Evolutionary conservation across 768 basidiomycete species (phyloP).

Genomic region (Gymnopilus junonius): DNA sequence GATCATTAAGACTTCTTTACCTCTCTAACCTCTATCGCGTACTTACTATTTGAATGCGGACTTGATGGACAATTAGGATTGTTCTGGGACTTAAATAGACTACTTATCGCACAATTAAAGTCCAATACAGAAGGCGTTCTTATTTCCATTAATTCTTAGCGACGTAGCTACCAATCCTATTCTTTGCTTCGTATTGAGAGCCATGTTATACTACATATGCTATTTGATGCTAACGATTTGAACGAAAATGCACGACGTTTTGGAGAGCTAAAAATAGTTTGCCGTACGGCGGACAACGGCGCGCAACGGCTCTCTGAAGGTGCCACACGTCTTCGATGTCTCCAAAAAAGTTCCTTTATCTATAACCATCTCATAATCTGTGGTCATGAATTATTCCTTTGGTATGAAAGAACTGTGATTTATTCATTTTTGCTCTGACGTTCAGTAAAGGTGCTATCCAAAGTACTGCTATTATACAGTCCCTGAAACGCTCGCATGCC

Average conservation of each 20-base stretch:
- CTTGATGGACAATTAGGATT: neutral
- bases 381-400: neutral
- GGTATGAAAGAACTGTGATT: neutral
- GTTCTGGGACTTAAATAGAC: neutral
- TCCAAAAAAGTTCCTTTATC: no score
- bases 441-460: constrained; percentile 2
- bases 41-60: neutral
- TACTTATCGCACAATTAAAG: no score
- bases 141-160: no score
- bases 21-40: neutral
- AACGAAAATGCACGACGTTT: neutral
- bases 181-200: no score
- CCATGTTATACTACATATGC: no score
- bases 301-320: no score
- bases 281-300: no score
- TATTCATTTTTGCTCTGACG: neutral
- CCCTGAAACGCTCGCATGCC: neutral
- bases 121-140: no score
- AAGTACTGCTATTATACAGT: neutral
- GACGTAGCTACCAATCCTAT: no score
- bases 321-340: no score
- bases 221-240: neutral
- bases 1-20: neutral
- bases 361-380: neutral
- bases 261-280: neutral